Evolutionary conservation across 208 protist genomes (phyloP), one percentile per base, ranked within the genome.

Genomic region (Trypanosoma lewisi): DNA sequence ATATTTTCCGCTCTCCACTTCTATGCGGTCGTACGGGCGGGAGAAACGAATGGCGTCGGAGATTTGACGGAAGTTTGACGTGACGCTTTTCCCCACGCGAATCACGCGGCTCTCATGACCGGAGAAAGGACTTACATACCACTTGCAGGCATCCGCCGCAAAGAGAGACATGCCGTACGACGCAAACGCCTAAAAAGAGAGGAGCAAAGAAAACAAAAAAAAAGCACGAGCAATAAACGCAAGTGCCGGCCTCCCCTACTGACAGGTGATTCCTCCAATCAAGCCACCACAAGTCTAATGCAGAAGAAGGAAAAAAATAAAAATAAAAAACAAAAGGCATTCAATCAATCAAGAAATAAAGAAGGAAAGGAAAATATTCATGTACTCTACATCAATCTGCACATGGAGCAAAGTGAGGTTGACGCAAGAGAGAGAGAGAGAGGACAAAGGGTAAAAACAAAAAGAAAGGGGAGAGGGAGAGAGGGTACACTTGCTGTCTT

Each of bases 1-100:
- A 53, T 83, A 83, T 36, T 66, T 70, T n/a, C 77, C 77, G 49
- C 49, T 71, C 48, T 83, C 77, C 33, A 83, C 66, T 48, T 76
- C 77, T 47, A 83, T 77, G 33, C 77, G 62, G 57, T 83, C 77
- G 56, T 73, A 66, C 37, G 73, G 77, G 49, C 69, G 52, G 7
- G 77, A 83, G 34, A 48, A 41, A 23, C 36, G 53, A 50, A 83
- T 70, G 12, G 77, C 77, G 37, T 78, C 77, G n/a, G 68, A 42
- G 17, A 83, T 83, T 44, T 73, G 62, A 34, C 58, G 52, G 47
- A 77, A 83, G 2, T 63, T 25, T 21, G 68, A 65, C 6, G 62
- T 71, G 21, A 73, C 56, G 33, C 67, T 70, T 66, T 68, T 64
- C 0, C 77, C 77, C 1, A 83, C 77, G 41, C 77, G 77, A 11